Base-by-base conservation (phyloP, 2,329 filamentous ascomycete genomes). In the Coniochaeta prunicola region DNA sequence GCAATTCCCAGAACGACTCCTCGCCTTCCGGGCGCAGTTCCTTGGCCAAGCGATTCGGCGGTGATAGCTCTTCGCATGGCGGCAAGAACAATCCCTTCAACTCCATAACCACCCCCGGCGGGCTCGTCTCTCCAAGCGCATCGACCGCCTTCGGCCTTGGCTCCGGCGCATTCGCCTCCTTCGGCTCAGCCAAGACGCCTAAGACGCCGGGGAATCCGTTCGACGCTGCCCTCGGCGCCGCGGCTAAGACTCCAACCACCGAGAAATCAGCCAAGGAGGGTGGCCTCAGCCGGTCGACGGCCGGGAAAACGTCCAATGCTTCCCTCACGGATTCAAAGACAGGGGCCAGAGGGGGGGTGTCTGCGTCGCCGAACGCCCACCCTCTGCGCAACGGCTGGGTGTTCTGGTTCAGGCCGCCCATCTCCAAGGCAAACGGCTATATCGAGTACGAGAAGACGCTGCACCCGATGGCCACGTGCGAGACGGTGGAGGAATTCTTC, bases 361-460 rank as follows among this genome's bases (percentile, higher is more conserved):
- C 73, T 48, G 68, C 70, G 55, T 64, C 66, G 34, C 61, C 70
- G 15, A 66, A 70, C 53, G 15, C 60, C 57, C 85, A 89, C 70
- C 81, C 83, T 61, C 80, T 97, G 67, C 92, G 90, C 75, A 87
- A 91, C 73, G 88, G 87, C 63, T 99, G 94, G 94, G 88, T 96
- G 34, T 91, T 97, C 72, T 97, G 94, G 92, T 99, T 96, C 76
- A 86, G 94, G 60, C 94, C 94, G 40, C 94, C 94, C 56, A 96
- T 96, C 67, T 92, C 91, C 65, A 99, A 99, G 77, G 94, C 93
- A 64, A 93, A 94, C 69, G 85, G 85, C 42, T 87, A 81, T 69
- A 83, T 88, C 67, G 93, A 97, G 74, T 99, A 99, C 73, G 94
- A 99, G 74, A 96, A 97, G 76, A 97, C 93, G 7, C 87, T 96